Evolutionary conservation across 805 yeast species (phyloP).

Genomic region (Ogataea naganishii): DNA sequence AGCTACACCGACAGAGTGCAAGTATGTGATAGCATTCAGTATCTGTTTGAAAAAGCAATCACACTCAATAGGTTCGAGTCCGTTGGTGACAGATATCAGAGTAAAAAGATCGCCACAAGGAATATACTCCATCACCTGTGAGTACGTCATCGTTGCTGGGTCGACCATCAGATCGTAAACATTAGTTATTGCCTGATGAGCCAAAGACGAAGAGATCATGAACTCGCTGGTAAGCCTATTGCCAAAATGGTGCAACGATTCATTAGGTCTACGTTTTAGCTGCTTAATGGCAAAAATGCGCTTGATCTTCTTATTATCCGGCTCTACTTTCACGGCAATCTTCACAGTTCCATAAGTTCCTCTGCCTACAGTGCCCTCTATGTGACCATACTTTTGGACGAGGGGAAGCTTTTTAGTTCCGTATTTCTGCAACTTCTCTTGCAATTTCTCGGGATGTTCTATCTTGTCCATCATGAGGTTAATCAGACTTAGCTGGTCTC

Average conservation of each 20-base stretch:
- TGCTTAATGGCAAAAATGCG: slow-evolving; percentile 69
- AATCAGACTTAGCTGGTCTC: slow-evolving; percentile 38
- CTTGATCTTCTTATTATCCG: slow-evolving; percentile 29
- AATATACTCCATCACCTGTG: slow-evolving; percentile 93
- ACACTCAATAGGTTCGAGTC: slow-evolving; percentile 56
- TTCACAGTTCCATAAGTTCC: slow-evolving; percentile 42
- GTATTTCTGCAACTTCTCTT: slow-evolving; percentile 16
- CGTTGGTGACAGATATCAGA: slow-evolving; percentile 41
- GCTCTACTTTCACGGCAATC: slow-evolving; percentile 31
- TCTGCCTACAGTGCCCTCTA: slow-evolving; percentile 39
- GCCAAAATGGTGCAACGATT: slow-evolving; percentile 46
- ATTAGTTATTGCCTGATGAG: slow-evolving; percentile 67
- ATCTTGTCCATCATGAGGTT: slow-evolving; percentile 39
- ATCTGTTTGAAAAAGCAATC: slow-evolving; percentile 89
- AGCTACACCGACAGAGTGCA: slow-evolving; percentile 89
- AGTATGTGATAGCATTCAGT: slow-evolving; percentile 69
- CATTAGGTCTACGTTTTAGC: slow-evolving; percentile 53
- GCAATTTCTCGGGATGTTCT: slow-evolving; percentile 28
- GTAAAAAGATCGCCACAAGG: slow-evolving; percentile 78
- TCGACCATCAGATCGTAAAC: slow-evolving; percentile 76
- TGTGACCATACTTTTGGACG: slow-evolving; percentile 39
- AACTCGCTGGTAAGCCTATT: slow-evolving; percentile 84
- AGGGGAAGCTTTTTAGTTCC: slow-evolving; percentile 26
- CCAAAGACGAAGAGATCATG: slow-evolving; percentile 72
- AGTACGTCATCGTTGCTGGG: slow-evolving; percentile 56